Base-by-base conservation (phyloP, 352 stramenopile genomes). In the Globisporangium cystogenes region DNA sequence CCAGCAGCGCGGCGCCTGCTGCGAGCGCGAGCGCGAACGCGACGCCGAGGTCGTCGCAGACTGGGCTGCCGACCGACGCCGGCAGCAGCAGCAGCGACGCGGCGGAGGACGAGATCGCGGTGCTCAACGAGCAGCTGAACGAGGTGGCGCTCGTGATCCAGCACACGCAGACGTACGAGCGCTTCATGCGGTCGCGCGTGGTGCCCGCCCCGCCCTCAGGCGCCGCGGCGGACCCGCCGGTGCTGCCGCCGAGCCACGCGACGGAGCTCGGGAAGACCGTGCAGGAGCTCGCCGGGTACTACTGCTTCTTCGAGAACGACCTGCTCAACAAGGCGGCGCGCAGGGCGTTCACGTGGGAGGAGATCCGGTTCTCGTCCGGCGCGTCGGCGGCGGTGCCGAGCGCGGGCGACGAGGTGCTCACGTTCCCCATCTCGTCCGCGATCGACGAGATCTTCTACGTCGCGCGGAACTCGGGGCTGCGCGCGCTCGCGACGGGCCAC, bases 361-460 rank as follows among this genome's bases (percentile, higher is more conserved):
- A 95, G 55, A 64, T 91, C 21, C 81, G 81, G 26, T 82, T 74
- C 23, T 81, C 78, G 21, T 84, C 76, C 5, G 65, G 55, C 11
- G 37, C 54, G 23, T 47, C 37, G 18, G 20, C 37, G 18, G 20
- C 44, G 53, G 15, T 8, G 12, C 16, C 24, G 0, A 35, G 55
- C 26, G 49, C 23, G 26, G 60, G 62, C 41, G 62, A 78, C 26
- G 63, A 58, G 31, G 59, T 84, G 14, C 41, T 75, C 23, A 83
- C 69, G 35, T 83, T 88, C 48, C 81, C 82, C 6, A 86, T 93
- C 51, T 93, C 85, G 26, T 93, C 85, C 0, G 76, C 81, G 4
- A 78, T 95, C 46, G 85, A 95, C 64, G 85, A 95, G 55, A 86
- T 95, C 43, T 91, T 95, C 56, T 95, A 95, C 56, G 82, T 95